These are phyloP conservation scores for Dalbergia cochinchinensis DNA, from an alignment of 306 rosid species.

Conservation along the genomic window DNA sequence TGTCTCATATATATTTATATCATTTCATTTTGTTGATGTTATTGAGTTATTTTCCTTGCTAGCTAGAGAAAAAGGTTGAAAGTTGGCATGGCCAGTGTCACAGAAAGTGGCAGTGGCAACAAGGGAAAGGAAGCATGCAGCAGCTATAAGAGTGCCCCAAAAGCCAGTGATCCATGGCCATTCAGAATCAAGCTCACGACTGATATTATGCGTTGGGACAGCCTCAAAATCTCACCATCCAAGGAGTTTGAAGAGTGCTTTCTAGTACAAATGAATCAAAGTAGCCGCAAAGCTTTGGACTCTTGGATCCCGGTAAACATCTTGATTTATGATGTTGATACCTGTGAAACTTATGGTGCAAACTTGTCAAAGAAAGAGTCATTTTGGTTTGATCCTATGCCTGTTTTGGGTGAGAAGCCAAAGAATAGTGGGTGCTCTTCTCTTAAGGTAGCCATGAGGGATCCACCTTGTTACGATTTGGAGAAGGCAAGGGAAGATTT, in stretches of 20 bases:
- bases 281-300: conserved; percentile 46
- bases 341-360: conserved; percentile 53
- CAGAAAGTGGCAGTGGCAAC: conserved; percentile 31
- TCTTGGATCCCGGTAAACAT: conserved; percentile 59
- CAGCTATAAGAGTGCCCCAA: background rate
- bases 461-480: conserved; percentile 46
- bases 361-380: conserved; percentile 62
- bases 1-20: background rate
- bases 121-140: conserved; percentile 6
- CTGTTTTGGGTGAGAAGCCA: conserved; percentile 53
- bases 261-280: conserved; percentile 52
- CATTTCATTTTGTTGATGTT: background rate
- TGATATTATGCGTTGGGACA: conserved; percentile 50
- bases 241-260: conserved; percentile 61
- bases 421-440: background rate
- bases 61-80: conserved; percentile 18
- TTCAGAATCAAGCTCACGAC: conserved; percentile 55
- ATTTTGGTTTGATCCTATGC: conserved; percentile 63
- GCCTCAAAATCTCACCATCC: conserved; percentile 56
- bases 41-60: background rate
- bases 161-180: conserved; percentile 51
- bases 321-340: conserved; percentile 59
- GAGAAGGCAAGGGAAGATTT: conserved; percentile 52
- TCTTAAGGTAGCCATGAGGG: conserved; percentile 3
- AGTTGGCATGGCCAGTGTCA: conserved; percentile 19